Evolutionary conservation across 805 yeast genomes (phyloP), one percentile per base, ranked within the genome.

Genomic region (Ogataea sp.): DNA sequence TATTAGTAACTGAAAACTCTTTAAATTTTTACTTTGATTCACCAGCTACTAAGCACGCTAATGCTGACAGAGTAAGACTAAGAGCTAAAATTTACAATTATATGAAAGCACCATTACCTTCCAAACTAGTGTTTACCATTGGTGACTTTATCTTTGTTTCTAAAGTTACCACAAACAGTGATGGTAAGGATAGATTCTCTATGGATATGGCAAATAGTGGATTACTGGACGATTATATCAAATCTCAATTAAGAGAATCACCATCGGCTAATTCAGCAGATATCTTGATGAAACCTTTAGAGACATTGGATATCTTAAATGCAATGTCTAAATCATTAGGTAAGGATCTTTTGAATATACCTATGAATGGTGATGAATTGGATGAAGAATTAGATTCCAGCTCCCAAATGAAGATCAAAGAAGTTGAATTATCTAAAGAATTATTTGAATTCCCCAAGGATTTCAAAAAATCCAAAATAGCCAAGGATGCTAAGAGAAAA

Each of bases 101-200:
- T 48, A 53, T 68, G 1, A 62, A 56, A 37, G 73, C 77, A 2
- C 62, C 65, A 8, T 52, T 70, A 5, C 80, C 81, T 1, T 52
- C 61, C 31, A 61, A 57, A 40, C 43, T 70, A 20, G 51, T 69
- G 9, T 69, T 69, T 45, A 48, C 70, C 32, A 63, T 64, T 7
- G 67, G 68, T 39, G 70, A 65, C 37, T 46, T 64, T 29, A 67
- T 66, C 0, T 61, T 65, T 40, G 66, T 63, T 24, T 61, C 62
- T 5, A 62, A 57, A 44, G 52, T 58, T 15, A n/a, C n/a, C n/a
- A n/a, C n/a, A n/a, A n/a, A n/a, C n/a, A n/a, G n/a, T n/a, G n/a
- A n/a, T n/a, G n/a, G n/a, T n/a, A n/a, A n/a, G n/a, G n/a, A n/a
- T n/a, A n/a, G n/a, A n/a, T n/a, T n/a, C n/a, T n/a, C 58, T 38